These are phyloP conservation scores for Leccinum pellstonianum DNA, from an alignment of 768 basidiomycete genomes.

Conservation along the genomic window DNA sequence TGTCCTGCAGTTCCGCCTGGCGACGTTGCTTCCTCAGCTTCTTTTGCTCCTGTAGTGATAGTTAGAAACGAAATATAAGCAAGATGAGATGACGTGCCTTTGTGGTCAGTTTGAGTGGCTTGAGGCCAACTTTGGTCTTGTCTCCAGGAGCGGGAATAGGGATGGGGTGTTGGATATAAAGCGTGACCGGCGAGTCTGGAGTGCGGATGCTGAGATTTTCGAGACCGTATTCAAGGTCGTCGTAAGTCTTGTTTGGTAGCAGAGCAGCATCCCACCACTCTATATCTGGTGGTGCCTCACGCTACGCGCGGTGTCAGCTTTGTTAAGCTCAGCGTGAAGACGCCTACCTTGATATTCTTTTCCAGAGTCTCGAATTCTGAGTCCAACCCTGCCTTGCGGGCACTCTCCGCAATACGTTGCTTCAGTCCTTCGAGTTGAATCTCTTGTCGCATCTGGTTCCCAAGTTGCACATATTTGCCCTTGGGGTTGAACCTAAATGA, in stretches of 20 bases:
- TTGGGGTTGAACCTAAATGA: constrained; percentile 87
- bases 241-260: constrained; percentile 77
- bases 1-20: constrained; percentile 88
- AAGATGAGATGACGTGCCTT: constrained; percentile 46
- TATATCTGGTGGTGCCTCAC: constrained; percentile 80
- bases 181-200: constrained; percentile 72
- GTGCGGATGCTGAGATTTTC: constrained; percentile 62
- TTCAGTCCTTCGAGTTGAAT: constrained; percentile 87
- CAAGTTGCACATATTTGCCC: constrained; percentile 84
- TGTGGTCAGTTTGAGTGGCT: constrained; percentile 89
- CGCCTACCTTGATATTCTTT: constrained; percentile 77
- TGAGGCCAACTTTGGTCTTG: constrained; percentile 73
- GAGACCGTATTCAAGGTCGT: constrained; percentile 62
- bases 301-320: constrained; percentile 40
- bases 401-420: constrained; percentile 88
- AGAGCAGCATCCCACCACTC: constrained; percentile 98
- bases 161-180: constrained; percentile 96
- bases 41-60: constrained; percentile 73
- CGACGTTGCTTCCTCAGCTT: constrained; percentile 92
- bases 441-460: constrained; percentile 69
- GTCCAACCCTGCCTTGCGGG: constrained; percentile 91
- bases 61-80: not conserved
- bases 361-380: constrained; percentile 90
- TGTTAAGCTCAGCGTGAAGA: not conserved
- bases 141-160: constrained; percentile 90